A percentile compares a stretch with the other conserved stretches of the same genome.
These are phyloP conservation scores for Botrytis cinerea DNA, from an alignment of 2,329 filamentous ascomycete species.

Conservation along the genomic window DNA sequence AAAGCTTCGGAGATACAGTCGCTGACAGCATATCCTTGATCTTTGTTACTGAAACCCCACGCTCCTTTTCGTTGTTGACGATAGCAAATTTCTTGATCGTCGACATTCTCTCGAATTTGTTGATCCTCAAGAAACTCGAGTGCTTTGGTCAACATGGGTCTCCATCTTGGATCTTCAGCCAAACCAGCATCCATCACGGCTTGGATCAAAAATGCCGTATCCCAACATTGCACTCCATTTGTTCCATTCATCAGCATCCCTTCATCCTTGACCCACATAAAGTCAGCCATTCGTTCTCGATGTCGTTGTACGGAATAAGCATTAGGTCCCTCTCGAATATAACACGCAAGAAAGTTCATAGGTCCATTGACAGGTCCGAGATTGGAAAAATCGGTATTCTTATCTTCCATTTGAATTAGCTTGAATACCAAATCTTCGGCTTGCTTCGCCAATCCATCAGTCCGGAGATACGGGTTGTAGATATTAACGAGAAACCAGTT, in stretches of 20 bases:
- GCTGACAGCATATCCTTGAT: slow-evolving; percentile 92
- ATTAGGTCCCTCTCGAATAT: slow-evolving; percentile 78
- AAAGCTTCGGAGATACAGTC: slow-evolving; percentile 92
- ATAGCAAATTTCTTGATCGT: slow-evolving; percentile 71
- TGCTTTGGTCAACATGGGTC: slow-evolving; percentile 79
- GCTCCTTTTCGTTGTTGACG: slow-evolving; percentile 88
- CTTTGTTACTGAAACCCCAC: slow-evolving; percentile 92
- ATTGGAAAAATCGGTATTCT: slow-evolving; percentile 84
- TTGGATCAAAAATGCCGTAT: slow-evolving; percentile 88
- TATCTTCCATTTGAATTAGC: slow-evolving; percentile 86
- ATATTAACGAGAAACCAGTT: slow-evolving; percentile 80
- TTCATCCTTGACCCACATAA: slow-evolving; percentile 86
- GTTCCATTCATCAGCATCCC: slow-evolving; percentile 96
- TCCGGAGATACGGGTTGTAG: slow-evolving; percentile 77
- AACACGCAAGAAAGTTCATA: slow-evolving; percentile 87
- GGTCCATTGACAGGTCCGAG: slow-evolving; percentile 87
- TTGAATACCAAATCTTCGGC: slow-evolving; percentile 83
- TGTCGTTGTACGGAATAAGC: slow-evolving; percentile 73
- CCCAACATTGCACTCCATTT: slow-evolving; percentile 98
- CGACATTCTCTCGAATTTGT: slow-evolving; percentile 81
- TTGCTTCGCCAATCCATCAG: slow-evolving; percentile 62
- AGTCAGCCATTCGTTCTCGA: slow-evolving; percentile 79
- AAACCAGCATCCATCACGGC: slow-evolving; percentile 77
- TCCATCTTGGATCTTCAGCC: slow-evolving; percentile 74
- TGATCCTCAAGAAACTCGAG: slow-evolving; percentile 86